Conservation (phyloP, 139 green algal species). For the Micractinium conductrix region DNA sequence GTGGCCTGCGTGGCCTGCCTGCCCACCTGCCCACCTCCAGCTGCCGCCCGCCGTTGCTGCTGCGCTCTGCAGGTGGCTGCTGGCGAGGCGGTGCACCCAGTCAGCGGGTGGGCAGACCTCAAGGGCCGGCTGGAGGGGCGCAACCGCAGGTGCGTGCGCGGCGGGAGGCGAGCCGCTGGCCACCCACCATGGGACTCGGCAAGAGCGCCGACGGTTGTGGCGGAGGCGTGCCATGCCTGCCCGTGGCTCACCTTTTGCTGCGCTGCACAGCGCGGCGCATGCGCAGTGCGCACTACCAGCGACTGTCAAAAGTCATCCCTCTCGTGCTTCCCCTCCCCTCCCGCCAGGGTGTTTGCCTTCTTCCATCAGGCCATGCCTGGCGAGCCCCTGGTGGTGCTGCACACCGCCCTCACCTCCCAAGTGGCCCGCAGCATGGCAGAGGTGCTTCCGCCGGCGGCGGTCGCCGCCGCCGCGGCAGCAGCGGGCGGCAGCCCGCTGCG, state of each 20-base stretch:
- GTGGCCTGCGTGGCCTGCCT: too few species aligned
- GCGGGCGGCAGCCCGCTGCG: background rate
- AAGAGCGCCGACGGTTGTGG: background rate
- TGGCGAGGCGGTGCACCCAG: slow-evolving; percentile 75
- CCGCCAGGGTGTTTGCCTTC: slow-evolving; percentile 70
- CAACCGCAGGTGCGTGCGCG: slow-evolving; percentile 11
- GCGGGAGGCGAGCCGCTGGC: too few species aligned
- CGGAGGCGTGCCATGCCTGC: background rate
- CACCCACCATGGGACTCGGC: too few species aligned
- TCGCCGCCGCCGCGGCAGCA: background rate
- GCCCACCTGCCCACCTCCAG: background rate
- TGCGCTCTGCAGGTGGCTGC: slow-evolving; percentile 43
- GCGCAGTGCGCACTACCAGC: too few species aligned
- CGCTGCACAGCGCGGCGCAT: too few species aligned
- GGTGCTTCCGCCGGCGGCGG: slow-evolving; percentile 4
- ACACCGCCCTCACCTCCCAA: slow-evolving; percentile 62
- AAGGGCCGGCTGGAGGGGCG: slow-evolving; percentile 55
- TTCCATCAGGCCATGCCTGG: slow-evolving; percentile 67
- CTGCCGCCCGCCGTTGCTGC: too few species aligned
- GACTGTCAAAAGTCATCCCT: too few species aligned
- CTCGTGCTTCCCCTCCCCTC: background rate
- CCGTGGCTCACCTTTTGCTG: background rate
- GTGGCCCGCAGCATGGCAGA: slow-evolving; percentile 8
- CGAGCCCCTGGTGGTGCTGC: slow-evolving; percentile 81
- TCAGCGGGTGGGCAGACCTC: slow-evolving; percentile 64